Evolutionary conservation across 345 rosid species (phyloP).

Genomic region (Eucalyptus regnans): DNA sequence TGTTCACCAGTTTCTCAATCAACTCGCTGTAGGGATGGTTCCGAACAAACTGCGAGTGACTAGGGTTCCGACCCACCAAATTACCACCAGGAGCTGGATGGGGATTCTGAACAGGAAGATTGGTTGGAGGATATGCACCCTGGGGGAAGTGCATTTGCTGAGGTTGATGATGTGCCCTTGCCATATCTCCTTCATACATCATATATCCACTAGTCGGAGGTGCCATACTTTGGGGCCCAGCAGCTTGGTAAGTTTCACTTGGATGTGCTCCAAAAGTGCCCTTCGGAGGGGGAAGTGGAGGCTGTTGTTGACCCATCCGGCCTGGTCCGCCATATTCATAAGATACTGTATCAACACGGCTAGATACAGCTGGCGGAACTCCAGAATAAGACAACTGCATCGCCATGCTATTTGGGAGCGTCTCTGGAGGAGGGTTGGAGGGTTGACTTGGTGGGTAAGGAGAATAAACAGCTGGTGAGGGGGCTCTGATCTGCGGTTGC

Average conservation of each 20-base stretch:
- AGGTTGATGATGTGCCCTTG: constrained; percentile 40
- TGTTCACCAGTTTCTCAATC: constrained; percentile 75
- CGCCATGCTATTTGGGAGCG: constrained; percentile 51
- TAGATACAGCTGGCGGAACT: constrained; percentile 54
- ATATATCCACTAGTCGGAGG: constrained; percentile 57
- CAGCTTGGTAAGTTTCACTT: constrained; percentile 48
- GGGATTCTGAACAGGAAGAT: constrained; percentile 33
- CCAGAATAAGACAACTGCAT: constrained; percentile 69
- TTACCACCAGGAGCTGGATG: constrained; percentile 27
- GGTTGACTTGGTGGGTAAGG: constrained; percentile 52
- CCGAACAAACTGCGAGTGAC: constrained; percentile 37
- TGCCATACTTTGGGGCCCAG: constrained; percentile 38
- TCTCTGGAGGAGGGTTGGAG: constrained; percentile 51
- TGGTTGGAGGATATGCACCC: constrained; percentile 48
- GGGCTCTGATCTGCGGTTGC: constrained; percentile 60
- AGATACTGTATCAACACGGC: constrained; percentile 38
- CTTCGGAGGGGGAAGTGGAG: constrained; percentile 62
- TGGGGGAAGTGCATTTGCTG: constrained; percentile 63
- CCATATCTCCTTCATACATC: constrained; percentile 64
- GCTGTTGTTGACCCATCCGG: constrained; percentile 52
- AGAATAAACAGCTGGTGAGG: constrained; percentile 47
- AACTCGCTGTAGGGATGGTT: constrained; percentile 62
- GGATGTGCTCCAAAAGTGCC: constrained; percentile 42
- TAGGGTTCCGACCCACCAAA: constrained; percentile 26
- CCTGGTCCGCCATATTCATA: constrained; percentile 62